These are phyloP conservation scores for Tremellales sp. DNA, from an alignment of 1,284 basidiomycete genomes.

Conservation along the genomic window DNA sequence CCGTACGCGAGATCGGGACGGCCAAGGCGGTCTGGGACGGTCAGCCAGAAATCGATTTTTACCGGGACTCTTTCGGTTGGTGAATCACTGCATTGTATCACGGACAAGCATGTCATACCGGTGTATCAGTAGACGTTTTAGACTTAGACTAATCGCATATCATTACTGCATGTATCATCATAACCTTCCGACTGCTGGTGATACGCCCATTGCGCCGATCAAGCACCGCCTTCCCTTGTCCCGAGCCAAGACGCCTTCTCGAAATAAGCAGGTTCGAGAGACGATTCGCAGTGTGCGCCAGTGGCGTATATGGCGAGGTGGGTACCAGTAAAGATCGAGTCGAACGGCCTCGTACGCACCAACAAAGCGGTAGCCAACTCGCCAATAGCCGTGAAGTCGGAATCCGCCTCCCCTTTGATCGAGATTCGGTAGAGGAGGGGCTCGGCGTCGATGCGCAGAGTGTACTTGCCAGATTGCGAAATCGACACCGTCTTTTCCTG, in stretches of 20 bases:
- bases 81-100: too few relatives aligned
- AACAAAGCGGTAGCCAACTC: background rate
- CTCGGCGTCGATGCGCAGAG: too few relatives aligned
- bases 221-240: background rate
- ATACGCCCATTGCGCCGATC: too few relatives aligned
- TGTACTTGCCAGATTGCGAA: too few relatives aligned
- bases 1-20: constrained; percentile 13
- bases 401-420: background rate
- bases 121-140: too few relatives aligned
- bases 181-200: too few relatives aligned
- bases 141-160: too few relatives aligned
- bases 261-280: background rate
- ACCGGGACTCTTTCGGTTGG: constrained; percentile 28
- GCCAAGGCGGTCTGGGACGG: constrained; percentile 15
- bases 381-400: background rate
- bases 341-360: background rate
- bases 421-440: background rate
- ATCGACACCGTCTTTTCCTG: too few relatives aligned
- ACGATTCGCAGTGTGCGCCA: background rate
- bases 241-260: background rate
- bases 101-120: too few relatives aligned
- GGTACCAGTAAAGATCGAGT: background rate
- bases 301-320: background rate
- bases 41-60: constrained; percentile 19
- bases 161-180: too few relatives aligned